These are phyloP conservation scores for Przewalskia tangutica DNA, from an alignment of 257 asterid genomes.

Conservation along the genomic window DNA sequence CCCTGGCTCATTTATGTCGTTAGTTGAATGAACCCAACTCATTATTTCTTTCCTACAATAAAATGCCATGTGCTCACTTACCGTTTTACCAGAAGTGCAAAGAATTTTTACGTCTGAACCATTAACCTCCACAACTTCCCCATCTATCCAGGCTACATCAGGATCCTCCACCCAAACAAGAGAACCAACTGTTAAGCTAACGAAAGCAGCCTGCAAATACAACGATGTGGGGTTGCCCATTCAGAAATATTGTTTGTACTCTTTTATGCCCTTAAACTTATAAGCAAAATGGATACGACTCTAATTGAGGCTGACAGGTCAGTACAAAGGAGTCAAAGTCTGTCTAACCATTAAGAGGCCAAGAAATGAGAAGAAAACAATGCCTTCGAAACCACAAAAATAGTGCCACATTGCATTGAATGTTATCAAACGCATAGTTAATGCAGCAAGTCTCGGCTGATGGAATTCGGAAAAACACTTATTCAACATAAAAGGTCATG, in stretches of 20 bases:
- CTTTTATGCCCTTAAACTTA: background rate
- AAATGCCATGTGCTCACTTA: slow-evolving; percentile 28
- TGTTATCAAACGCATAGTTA: background rate
- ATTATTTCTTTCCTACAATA: background rate
- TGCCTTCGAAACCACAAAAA: background rate
- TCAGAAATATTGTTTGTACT: background rate
- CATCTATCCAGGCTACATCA: slow-evolving; percentile 88
- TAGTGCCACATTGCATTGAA: background rate
- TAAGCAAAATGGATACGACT: background rate
- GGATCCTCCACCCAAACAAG: slow-evolving; percentile 98
- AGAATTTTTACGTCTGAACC: slow-evolving; percentile 67
- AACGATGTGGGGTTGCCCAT: slow-evolving; percentile 9
- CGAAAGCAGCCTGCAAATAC: slow-evolving; percentile 60
- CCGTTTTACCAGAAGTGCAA: slow-evolving; percentile 85
- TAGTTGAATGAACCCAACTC: background rate
- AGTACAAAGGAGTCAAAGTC: background rate
- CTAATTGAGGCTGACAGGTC: background rate
- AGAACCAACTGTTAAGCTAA: slow-evolving; percentile 71
- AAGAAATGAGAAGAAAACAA: background rate
- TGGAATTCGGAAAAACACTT: background rate
- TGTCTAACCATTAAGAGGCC: background rate
- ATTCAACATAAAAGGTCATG: background rate
- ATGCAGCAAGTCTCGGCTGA: background rate
- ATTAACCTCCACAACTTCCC: slow-evolving; percentile 71
- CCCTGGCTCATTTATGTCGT: background rate